Conservation (phyloP, 202 grass and related monocot genomes). For the Panicum hallii region DNA sequence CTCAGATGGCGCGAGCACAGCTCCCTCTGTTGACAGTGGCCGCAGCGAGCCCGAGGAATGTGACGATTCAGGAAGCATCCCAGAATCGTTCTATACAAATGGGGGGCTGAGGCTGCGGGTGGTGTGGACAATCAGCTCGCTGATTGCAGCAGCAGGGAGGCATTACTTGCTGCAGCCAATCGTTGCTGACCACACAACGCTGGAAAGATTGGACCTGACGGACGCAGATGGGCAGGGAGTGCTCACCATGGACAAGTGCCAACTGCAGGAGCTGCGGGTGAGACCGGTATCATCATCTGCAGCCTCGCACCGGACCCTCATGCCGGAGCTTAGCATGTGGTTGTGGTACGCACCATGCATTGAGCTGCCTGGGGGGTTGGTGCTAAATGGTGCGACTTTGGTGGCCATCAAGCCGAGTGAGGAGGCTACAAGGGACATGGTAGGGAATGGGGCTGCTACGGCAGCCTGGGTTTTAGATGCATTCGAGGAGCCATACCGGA, state of each 20-base stretch:
- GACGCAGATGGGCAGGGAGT: constrained; percentile 81
- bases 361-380: constrained; percentile 65
- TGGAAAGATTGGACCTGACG: constrained; percentile 76
- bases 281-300: constrained; percentile 60
- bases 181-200: constrained; percentile 64
- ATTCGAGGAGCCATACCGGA: constrained; percentile 84
- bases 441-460: constrained; percentile 34
- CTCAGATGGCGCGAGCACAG: not conserved
- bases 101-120: constrained; percentile 77
- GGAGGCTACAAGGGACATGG: constrained; percentile 48
- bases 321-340: constrained; percentile 83
- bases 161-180: constrained; percentile 88
- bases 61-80: constrained; percentile 63
- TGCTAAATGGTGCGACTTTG: constrained; percentile 81
- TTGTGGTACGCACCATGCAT: constrained; percentile 76
- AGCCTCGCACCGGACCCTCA: constrained; percentile 68
- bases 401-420: constrained; percentile 78
- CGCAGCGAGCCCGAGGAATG: constrained; percentile 48
- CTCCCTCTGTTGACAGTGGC: constrained; percentile 33
- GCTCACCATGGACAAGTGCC: constrained; percentile 77
- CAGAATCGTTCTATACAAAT: constrained; percentile 72
- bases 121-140: constrained; percentile 84
- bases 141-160: constrained; percentile 73
- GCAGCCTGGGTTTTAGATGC: constrained; percentile 65
- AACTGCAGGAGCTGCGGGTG: constrained; percentile 66